Percentiles rank a stretch among this genome's conserved stretches.
Conservation (phyloP, 148 eudicot genomes). For the Dianthus caryophyllus region DNA sequence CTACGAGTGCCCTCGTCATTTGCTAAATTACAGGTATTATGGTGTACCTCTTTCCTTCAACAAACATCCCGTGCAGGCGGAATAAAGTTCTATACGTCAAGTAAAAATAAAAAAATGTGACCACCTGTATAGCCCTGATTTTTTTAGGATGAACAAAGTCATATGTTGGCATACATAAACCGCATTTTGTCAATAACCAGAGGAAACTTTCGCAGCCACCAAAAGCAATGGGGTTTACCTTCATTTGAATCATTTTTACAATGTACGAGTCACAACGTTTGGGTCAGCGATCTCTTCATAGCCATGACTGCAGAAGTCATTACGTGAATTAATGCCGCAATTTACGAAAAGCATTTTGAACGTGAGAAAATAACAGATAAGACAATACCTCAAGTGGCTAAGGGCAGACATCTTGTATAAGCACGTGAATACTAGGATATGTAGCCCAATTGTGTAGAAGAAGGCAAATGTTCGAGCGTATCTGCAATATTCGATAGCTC, state of each 20-base stretch:
- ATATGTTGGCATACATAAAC: too few relatives aligned
- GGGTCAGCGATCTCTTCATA: slow-evolving; percentile 43
- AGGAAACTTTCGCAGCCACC: background rate
- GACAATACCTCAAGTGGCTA: slow-evolving; percentile 81
- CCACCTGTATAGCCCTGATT: too few relatives aligned
- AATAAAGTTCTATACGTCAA: too few relatives aligned
- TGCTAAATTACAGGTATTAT: too few relatives aligned
- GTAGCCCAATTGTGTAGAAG: slow-evolving; percentile 97
- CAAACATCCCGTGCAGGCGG: too few relatives aligned
- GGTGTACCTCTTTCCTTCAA: too few relatives aligned
- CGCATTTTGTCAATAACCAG: too few relatives aligned
- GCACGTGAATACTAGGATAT: slow-evolving; percentile 88
- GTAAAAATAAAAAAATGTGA: too few relatives aligned
- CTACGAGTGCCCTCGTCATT: too few relatives aligned
- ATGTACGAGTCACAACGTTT: slow-evolving; percentile 42
- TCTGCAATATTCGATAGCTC: slow-evolving; percentile 36
- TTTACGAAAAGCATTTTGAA: background rate
- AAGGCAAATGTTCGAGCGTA: slow-evolving; percentile 93
- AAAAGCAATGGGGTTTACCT: background rate
- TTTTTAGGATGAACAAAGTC: too few relatives aligned
- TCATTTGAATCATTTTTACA: slow-evolving; percentile 17
- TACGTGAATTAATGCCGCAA: background rate
- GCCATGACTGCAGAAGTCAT: slow-evolving; percentile 53
- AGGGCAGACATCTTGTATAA: slow-evolving; percentile 94
- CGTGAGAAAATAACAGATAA: background rate